A percentile compares a stretch with the other conserved stretches of the same genome.
These are phyloP conservation scores for Cladobotryum protrusum DNA, from an alignment of 2,329 filamentous ascomycete species.

Conservation along the genomic window DNA sequence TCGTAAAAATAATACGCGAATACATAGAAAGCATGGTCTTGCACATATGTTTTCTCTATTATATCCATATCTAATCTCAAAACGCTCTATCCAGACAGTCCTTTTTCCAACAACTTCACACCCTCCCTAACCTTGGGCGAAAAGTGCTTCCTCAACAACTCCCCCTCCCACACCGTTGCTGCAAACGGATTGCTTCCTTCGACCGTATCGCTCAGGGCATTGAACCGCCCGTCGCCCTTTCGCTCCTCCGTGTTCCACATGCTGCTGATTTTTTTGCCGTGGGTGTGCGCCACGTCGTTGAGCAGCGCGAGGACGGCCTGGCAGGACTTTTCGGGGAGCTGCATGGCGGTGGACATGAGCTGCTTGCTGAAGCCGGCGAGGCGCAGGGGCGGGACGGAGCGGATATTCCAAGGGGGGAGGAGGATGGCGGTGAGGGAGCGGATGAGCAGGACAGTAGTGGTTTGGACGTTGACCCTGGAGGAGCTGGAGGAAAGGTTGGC, in stretches of 20 bases:
- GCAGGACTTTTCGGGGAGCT: constrained; percentile 84
- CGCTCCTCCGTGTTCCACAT: constrained; percentile 94
- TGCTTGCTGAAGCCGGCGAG: constrained; percentile 94
- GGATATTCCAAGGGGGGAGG: constrained; percentile 65
- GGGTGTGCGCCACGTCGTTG: constrained; percentile 70
- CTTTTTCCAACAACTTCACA: constrained; percentile 62
- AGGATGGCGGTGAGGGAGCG: constrained; percentile 79
- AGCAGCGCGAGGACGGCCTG: constrained; percentile 74
- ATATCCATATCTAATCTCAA: too few species aligned
- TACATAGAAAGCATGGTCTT: too few species aligned
- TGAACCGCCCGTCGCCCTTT: constrained; percentile 82
- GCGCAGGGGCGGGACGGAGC: constrained; percentile 71
- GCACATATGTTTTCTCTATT: too few species aligned
- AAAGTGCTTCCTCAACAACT: constrained; percentile 78
- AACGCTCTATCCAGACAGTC: constrained; percentile 34
- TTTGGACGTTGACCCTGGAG: constrained; percentile 84
- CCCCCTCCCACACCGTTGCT: constrained; percentile 87
- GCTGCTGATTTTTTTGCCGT: constrained; percentile 74
- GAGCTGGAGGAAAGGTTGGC: constrained; percentile 33
- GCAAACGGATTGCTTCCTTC: constrained; percentile 89
- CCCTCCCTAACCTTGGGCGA: constrained; percentile 80
- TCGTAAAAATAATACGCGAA: too few species aligned
- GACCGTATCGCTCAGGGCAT: constrained; percentile 64
- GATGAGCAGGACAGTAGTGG: constrained; percentile 85
- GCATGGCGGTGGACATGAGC: constrained; percentile 72